Conservation (phyloP, 805 yeast species). For the Yarrowia keelungensis region DNA sequence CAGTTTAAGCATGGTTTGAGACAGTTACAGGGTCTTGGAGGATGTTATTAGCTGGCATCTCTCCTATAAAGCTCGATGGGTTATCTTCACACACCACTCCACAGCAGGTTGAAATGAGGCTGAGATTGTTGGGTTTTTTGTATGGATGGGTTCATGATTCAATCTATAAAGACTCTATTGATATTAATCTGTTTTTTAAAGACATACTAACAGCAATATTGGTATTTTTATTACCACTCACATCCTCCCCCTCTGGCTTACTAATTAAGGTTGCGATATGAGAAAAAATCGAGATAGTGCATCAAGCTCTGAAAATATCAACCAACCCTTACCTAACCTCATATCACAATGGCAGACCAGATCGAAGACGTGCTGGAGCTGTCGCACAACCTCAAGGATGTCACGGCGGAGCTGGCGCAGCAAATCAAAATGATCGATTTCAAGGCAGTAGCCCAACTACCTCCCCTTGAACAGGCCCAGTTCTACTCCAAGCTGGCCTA, state of each 20-base stretch:
- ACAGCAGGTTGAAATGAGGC: no score
- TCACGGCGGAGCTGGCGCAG: constrained; percentile 18
- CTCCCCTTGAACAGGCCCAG: constrained; percentile 42
- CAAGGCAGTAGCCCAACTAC: constrained; percentile 9
- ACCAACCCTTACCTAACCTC: not conserved
- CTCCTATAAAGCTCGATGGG: no score
- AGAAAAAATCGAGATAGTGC: constrained; percentile 19
- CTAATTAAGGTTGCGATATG: constrained; percentile 22
- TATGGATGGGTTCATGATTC: no score
- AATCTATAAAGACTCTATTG: no score
- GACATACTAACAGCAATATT: no score
- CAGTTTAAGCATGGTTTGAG: no score
- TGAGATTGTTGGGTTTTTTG: no score
- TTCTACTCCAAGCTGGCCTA: constrained; percentile 43
- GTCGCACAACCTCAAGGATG: constrained; percentile 16
- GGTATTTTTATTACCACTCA: not conserved
- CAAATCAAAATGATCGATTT: constrained; percentile 26
- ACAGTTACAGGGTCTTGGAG: no score
- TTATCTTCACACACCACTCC: no score
- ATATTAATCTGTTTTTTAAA: no score
- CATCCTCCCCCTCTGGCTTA: not conserved
- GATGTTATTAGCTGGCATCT: no score
- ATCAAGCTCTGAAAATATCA: not conserved
- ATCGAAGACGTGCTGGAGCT: constrained; percentile 28
- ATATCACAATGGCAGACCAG: constrained; percentile 18